These are phyloP conservation scores for Hirschioporus abietinus DNA, from an alignment of 768 basidiomycete genomes.

Conservation along the genomic window DNA sequence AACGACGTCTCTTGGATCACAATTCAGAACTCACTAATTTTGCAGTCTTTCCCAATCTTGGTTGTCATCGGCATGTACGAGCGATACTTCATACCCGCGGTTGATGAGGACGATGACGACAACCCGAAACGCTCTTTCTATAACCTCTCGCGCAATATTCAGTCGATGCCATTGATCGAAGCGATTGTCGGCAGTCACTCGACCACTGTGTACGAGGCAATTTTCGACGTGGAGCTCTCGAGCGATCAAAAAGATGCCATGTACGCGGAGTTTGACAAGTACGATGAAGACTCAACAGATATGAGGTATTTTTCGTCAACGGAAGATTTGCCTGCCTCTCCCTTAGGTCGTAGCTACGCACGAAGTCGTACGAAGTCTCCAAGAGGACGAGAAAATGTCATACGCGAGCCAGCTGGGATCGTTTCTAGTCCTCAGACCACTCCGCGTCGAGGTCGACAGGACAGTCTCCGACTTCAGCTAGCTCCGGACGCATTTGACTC, in stretches of 20 bases:
- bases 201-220: conserved; percentile 67
- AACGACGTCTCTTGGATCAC: conserved; percentile 4
- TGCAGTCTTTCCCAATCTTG: conserved; percentile 70
- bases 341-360: background rate
- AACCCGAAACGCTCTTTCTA: conserved; percentile 53
- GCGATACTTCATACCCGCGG: conserved; percentile 53
- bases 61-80: conserved; percentile 77
- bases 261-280: conserved; percentile 35
- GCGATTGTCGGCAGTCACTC: conserved; percentile 68
- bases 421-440: background rate
- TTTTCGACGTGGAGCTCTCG: conserved; percentile 64
- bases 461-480: background rate
- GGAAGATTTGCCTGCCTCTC: conserved; percentile 19
- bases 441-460: background rate
- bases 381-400: background rate
- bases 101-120: conserved; percentile 44
- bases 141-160: conserved; percentile 65
- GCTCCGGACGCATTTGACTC: background rate
- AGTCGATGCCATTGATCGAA: conserved; percentile 69
- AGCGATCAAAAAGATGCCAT: conserved; percentile 28
- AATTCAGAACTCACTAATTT: conserved; percentile 2
- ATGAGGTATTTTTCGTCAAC: conserved; percentile 35
- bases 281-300: conserved; percentile 38
- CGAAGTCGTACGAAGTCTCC: background rate
- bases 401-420: background rate